Base-by-base conservation (phyloP, 257 asterid genomes). In the Rehmannia glutinosa region DNA sequence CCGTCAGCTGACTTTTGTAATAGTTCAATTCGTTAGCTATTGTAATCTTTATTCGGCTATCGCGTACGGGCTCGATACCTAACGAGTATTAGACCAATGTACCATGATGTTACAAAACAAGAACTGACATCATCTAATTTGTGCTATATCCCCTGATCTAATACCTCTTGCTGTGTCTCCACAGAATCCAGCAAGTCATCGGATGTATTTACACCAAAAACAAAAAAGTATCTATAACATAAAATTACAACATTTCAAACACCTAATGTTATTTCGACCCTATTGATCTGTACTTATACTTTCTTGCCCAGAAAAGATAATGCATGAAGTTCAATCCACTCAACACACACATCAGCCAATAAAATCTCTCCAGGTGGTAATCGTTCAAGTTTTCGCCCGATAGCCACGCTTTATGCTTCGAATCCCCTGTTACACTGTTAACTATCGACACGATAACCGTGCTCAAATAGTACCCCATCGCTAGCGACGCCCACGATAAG, bases 401-500 rank as follows among this genome's bases (percentile, higher is more conserved):
- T 0, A 93, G 94, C 98, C 98, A 93, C 0, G 93, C 60, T 6
- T 43, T 74, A 57, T 81, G 79, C 39, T 13, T 56, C 0, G 87
- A 80, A 30, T 6, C 66, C 0, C 94, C 86, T 0, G 98, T 87
- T 1, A 80, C 80, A 8, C 85, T 62, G 60, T 93, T 86, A 24
- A 90, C 94, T 0, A 93, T 57, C 0, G 95, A 84, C 3, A 90
- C 97, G 0, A 93, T 82, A 3, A 77, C 94, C 0, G 96, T 60
- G 77, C 98, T 93, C 0, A 93, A 82, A 28, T 90, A 93, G 36
- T 93, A 93, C 2, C 98, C 98, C 78, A 93, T 62, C 0, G 98
- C 97, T 32, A 93, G 47, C 3, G 97, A 93, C 0, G 96, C 97
- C 83, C 87, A 93, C 0, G 96, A 88, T 0, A 93, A 88, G 0